Conservation (phyloP, 495 filamentous ascomycete genomes). For the Aspergillus olivimuriae region DNA sequence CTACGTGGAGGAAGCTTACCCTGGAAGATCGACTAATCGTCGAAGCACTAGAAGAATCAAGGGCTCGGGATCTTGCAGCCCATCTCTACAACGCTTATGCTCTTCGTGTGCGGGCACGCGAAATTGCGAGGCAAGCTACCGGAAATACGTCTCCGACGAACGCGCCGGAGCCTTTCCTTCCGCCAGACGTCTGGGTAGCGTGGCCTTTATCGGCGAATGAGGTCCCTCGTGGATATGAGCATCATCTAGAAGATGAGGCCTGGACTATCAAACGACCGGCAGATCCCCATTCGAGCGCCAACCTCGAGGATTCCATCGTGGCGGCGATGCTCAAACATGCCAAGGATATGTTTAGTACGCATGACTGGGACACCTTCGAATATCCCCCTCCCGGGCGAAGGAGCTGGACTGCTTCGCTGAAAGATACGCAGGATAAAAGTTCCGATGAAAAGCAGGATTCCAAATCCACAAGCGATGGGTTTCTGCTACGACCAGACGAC, state of each 20-base stretch:
- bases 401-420: not conserved
- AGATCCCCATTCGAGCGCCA: slow-evolving; percentile 43
- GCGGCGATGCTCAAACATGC: slow-evolving; percentile 56
- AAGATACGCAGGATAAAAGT: slow-evolving; percentile 5
- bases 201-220: slow-evolving; percentile 62
- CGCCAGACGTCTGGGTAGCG: slow-evolving; percentile 60
- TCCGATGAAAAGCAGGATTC: slow-evolving; percentile 16
- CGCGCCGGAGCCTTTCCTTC: slow-evolving; percentile 19
- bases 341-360: slow-evolving; percentile 51
- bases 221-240: slow-evolving; percentile 53
- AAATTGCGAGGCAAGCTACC: slow-evolving; percentile 15
- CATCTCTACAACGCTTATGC: slow-evolving; percentile 73
- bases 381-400: not conserved
- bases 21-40: slow-evolving; percentile 50
- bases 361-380: slow-evolving; percentile 22
- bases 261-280: slow-evolving; percentile 40
- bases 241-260: slow-evolving; percentile 37
- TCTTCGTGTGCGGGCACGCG: slow-evolving; percentile 43
- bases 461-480: slow-evolving; percentile 9
- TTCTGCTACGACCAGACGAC: slow-evolving; percentile 32
- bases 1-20: slow-evolving; percentile 57
- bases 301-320: slow-evolving; percentile 60
- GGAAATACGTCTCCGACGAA: slow-evolving; percentile 21
- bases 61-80: slow-evolving; percentile 56
- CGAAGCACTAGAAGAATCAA: slow-evolving; percentile 49